A percentile compares a stretch with the other conserved stretches of the same genome.
Evolutionary conservation across 179 eudicot species (phyloP).

Genomic region (Silene coronaria): DNA sequence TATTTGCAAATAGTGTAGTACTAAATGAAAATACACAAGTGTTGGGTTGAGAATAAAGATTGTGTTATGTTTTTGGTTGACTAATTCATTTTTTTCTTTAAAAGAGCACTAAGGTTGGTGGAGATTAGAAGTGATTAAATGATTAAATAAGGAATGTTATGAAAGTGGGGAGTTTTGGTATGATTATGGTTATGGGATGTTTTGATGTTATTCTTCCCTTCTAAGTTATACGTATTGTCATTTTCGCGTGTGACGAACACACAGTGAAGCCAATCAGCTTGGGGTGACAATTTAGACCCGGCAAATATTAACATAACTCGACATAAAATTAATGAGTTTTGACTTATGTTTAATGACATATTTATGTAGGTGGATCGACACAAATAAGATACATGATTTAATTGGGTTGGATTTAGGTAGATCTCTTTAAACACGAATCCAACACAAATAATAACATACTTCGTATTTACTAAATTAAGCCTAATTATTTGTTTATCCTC

Average conservation of each 20-base stretch:
- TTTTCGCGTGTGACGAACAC: slow-evolving; percentile 10
- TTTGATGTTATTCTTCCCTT: not conserved
- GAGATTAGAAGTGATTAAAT: not conserved
- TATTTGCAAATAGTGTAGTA: not conserved
- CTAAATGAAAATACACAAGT: not conserved
- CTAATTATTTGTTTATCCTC: too few species aligned
- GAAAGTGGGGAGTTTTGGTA: not conserved
- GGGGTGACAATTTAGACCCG: too few species aligned
- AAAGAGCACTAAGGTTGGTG: slow-evolving; percentile 5
- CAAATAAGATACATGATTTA: too few species aligned
- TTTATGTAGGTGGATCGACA: too few species aligned
- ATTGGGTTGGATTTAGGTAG: too few species aligned
- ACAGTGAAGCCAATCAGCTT: not conserved
- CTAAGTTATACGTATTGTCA: not conserved
- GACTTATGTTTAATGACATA: too few species aligned
- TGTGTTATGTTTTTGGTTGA: not conserved
- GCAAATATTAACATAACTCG: too few species aligned
- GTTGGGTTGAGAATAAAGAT: slow-evolving; percentile 5
- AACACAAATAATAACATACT: too few species aligned
- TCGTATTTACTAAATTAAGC: too few species aligned
- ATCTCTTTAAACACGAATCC: too few species aligned
- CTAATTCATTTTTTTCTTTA: not conserved
- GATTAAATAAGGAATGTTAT: not conserved
- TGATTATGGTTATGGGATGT: not conserved
- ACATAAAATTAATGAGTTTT: too few species aligned